Evolutionary conservation across 345 rosid species (phyloP).

Genomic region (Trapa bicornis): DNA sequence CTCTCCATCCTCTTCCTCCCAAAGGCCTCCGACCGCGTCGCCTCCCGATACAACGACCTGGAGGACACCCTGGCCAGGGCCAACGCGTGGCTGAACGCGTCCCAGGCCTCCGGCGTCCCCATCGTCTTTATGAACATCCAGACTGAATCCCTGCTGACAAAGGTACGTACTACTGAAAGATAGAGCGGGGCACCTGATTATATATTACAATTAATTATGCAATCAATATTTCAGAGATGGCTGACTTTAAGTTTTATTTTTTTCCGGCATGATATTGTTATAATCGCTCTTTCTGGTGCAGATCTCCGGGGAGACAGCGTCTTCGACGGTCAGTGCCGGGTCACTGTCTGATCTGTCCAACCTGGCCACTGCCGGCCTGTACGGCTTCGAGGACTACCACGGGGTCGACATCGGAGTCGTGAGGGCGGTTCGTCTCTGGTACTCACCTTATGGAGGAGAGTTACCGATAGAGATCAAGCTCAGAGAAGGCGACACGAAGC

Average conservation of each 20-base stretch:
- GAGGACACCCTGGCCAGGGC: slow-evolving; percentile 98
- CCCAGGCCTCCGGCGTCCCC: slow-evolving; percentile 77
- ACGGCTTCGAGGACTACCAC: slow-evolving; percentile 98
- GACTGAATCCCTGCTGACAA: slow-evolving; percentile 84
- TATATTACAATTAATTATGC: no score
- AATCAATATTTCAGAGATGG: no score
- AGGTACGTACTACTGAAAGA: slow-evolving; percentile 29
- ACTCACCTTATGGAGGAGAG: slow-evolving; percentile 62
- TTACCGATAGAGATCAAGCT: slow-evolving; percentile 57
- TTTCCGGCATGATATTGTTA: no score
- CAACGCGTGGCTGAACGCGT: slow-evolving; percentile 71
- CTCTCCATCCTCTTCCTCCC: slow-evolving; percentile 87
- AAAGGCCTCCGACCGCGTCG: slow-evolving; percentile 56
- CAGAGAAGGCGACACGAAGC: slow-evolving; percentile 63
- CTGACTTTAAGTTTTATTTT: no score
- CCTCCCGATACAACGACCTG: slow-evolving; percentile 74
- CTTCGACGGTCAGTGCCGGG: slow-evolving; percentile 69
- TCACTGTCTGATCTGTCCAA: slow-evolving; percentile 73
- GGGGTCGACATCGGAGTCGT: slow-evolving; percentile 96
- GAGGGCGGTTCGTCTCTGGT: slow-evolving; percentile 95
- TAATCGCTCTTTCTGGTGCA: slow-evolving; percentile 10
- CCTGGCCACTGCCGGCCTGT: slow-evolving; percentile 61
- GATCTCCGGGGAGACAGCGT: slow-evolving; percentile 96
- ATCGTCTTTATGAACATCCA: slow-evolving; percentile 80
- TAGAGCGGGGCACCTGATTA: not conserved